Percentiles rank a stretch among this genome's conserved stretches.
Conservation (phyloP, 1,284 basidiomycete species). For the Caloboletus firmus region DNA sequence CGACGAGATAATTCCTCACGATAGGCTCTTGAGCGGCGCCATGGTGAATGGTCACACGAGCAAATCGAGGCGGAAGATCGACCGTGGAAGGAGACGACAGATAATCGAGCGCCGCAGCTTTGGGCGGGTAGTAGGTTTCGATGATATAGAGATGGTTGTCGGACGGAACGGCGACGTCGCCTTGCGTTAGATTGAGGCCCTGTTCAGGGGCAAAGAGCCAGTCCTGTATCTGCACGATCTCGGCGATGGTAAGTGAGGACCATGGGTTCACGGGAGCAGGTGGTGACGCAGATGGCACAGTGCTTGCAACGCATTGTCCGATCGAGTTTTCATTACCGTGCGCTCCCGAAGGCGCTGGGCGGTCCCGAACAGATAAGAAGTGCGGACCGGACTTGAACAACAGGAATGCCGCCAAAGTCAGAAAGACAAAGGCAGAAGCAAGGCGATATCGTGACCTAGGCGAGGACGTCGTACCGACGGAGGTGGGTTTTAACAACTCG, state of each 20-base stretch:
- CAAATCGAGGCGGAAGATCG: neutral
- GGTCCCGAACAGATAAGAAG: conserved; percentile 3
- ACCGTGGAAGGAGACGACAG: conserved; percentile 36
- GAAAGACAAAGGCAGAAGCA: conserved; percentile 11
- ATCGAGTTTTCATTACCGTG: conserved; percentile 13
- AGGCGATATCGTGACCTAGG: conserved; percentile 14
- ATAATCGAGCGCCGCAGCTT: conserved; percentile 49
- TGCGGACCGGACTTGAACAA: conserved; percentile 5
- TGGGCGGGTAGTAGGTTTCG: conserved; percentile 50
- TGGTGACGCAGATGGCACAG: conserved; percentile 37
- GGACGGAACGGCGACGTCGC: conserved; percentile 33
- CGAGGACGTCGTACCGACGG: neutral
- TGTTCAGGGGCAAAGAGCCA: conserved; percentile 49
- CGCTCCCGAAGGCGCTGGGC: neutral
- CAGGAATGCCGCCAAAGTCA: conserved; percentile 14
- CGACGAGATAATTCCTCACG: conserved; percentile 55
- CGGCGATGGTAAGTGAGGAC: conserved; percentile 46
- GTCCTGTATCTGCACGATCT: conserved; percentile 44
- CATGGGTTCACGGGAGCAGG: conserved; percentile 49
- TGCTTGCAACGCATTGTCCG: conserved; percentile 36
- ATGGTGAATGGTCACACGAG: conserved; percentile 43
- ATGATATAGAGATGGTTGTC: conserved; percentile 54
- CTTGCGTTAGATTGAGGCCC: conserved; percentile 49
- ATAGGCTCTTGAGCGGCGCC: conserved; percentile 44
- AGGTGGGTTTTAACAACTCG: conserved; percentile 14